phyloP scores from a whole-genome alignment of 176 grass and related monocot genomes.

The Guadua angustifolia region DNA sequence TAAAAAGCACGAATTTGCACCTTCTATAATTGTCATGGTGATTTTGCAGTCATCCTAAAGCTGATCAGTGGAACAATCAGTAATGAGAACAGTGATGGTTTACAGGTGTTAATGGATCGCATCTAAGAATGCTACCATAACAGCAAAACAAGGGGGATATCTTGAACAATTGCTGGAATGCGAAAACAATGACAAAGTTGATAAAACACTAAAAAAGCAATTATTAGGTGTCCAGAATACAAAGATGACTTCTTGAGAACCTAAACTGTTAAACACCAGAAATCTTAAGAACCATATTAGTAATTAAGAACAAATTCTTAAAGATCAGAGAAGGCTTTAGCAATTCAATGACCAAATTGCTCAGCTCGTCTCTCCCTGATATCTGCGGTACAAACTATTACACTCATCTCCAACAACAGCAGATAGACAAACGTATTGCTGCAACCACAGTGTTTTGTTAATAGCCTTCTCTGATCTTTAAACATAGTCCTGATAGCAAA shows the following conservation, averaged over 20 bases:
- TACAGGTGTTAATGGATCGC: too few relatives aligned
- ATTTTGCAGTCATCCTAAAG: not conserved
- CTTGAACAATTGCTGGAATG: not conserved
- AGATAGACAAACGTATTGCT: not conserved
- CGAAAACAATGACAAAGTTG: not conserved
- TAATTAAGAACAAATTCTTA: too few relatives aligned
- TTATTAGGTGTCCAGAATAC: not conserved
- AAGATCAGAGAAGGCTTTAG: too few relatives aligned
- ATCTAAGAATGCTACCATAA: too few relatives aligned
- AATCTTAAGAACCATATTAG: too few relatives aligned
- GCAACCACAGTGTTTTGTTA: not conserved
- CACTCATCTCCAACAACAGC: not conserved
- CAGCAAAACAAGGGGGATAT: not conserved
- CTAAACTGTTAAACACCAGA: not conserved
- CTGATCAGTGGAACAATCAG: not conserved
- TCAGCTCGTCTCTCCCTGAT: not conserved
- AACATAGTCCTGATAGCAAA: not conserved
- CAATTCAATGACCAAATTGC: not conserved
- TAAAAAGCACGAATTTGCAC: too few relatives aligned
- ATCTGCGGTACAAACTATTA: not conserved
- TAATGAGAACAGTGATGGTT: not conserved
- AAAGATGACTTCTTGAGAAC: not conserved
- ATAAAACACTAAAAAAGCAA: not conserved
- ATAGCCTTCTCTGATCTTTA: not conserved
- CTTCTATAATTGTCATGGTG: too few relatives aligned